These are phyloP conservation scores for Paraphaeosphaeria minitans DNA, from an alignment of 2,329 filamentous ascomycete species.

Conservation along the genomic window DNA sequence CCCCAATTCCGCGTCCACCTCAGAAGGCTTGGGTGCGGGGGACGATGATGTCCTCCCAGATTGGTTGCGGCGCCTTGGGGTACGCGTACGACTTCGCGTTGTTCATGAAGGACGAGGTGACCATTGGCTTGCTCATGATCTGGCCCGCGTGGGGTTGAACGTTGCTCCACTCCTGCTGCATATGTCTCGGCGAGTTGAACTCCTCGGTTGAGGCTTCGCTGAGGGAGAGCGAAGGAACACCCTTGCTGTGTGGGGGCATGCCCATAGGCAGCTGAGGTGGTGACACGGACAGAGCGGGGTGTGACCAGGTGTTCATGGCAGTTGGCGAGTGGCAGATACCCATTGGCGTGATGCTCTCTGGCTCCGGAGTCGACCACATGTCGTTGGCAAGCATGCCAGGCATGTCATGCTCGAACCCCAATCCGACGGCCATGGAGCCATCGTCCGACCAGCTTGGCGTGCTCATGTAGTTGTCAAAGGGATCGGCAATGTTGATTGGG, in stretches of 20 bases:
- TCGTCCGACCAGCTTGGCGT: constrained; percentile 33
- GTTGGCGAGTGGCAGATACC: constrained; percentile 26
- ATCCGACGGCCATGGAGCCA: constrained; percentile 26
- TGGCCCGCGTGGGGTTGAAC: constrained; percentile 53
- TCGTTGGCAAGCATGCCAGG: constrained; percentile 28
- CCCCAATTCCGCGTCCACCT: constrained; percentile 32
- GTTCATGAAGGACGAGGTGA: constrained; percentile 45
- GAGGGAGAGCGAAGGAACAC: constrained; percentile 31
- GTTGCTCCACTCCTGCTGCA: constrained; percentile 55
- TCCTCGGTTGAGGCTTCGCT: constrained; percentile 35
- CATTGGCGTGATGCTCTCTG: constrained; percentile 21
- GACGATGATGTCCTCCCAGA: constrained; percentile 53
- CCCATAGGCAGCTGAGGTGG: constrained; percentile 22
- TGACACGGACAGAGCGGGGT: constrained; percentile 20
- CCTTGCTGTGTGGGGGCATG: constrained; percentile 21
- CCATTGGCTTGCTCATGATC: constrained; percentile 33
- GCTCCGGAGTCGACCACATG: constrained; percentile 26
- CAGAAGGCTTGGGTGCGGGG: constrained; percentile 50
- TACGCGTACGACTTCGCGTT: constrained; percentile 36
- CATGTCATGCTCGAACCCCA: constrained; percentile 29
- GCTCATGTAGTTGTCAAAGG: constrained; percentile 28
- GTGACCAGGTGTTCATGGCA: constrained; percentile 26
- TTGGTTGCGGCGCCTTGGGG: constrained; percentile 21
- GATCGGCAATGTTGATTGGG: constrained; percentile 24
- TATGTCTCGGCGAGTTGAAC: constrained; percentile 31